Evolutionary conservation across 192 early-diverging fungal species (phyloP).

Genomic region (Coemansia sp.): DNA sequence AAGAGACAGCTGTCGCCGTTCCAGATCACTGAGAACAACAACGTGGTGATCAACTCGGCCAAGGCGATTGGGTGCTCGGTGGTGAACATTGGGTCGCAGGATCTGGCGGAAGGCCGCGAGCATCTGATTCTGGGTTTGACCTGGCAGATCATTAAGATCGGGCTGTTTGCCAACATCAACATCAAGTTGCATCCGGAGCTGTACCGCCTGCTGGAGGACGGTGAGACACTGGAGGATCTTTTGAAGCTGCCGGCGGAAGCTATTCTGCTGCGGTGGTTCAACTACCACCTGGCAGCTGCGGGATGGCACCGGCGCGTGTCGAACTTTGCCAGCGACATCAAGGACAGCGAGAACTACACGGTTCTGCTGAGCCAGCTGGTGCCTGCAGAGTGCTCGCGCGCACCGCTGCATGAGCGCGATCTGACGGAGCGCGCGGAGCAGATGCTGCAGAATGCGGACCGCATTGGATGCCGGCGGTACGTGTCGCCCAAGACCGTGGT

Average conservation of each 20-base stretch:
- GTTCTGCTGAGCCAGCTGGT: constrained; percentile 90
- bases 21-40: constrained; percentile 99
- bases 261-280: constrained; percentile 98
- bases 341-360: constrained; percentile 95
- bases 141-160: constrained; percentile 99
- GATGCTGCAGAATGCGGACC: constrained; percentile 87
- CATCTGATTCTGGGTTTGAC: constrained; percentile 96
- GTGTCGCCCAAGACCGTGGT: constrained; percentile 91
- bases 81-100: constrained; percentile 96
- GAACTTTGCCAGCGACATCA: constrained; percentile 92
- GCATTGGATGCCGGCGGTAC: constrained; percentile 92
- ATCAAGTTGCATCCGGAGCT: constrained; percentile 98
- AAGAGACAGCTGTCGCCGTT: constrained; percentile 88
- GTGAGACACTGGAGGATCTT: constrained; percentile 92
- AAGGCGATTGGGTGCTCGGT: constrained; percentile 99
- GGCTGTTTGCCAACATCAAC: constrained; percentile 94
- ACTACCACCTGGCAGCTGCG: constrained; percentile 96
- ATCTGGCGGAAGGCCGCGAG: constrained; percentile 95
- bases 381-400: constrained; percentile 75
- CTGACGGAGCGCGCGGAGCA: constrained; percentile 81
- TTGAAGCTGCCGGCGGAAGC: constrained; percentile 92
- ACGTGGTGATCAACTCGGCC: constrained; percentile 98
- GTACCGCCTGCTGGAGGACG: constrained; percentile 90
- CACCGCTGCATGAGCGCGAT: constrained; percentile 78
- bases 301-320: constrained; percentile 80